Evolutionary conservation across 2,329 filamentous ascomycete species (phyloP), one percentile per base, ranked within the genome.

Genomic region (Aspergillus latus): DNA sequence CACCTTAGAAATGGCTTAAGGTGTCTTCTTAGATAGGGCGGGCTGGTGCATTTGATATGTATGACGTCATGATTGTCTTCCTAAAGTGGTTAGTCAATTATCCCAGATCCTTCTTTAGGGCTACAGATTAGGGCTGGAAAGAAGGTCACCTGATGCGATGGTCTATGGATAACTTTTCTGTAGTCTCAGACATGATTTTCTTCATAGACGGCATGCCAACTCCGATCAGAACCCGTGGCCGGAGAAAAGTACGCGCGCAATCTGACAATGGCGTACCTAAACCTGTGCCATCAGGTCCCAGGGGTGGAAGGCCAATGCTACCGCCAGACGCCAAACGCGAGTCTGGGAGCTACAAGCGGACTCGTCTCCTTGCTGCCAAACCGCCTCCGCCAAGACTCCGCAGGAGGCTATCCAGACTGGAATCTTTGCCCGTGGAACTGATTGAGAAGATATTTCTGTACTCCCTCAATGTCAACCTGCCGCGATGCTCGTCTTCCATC

Each of bases 371-470:
- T 32, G 28, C 53, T 28, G 52, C 59, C 10, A 16, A 16, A 26
- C 37, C 13, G 29, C 34, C 43, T 29, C 42, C 50, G 2, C 32
- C 46, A 4, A 59, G 52, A 32, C 37, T 47, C 11, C 55, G 52
- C 32, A 62, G 49, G 28, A 60, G 51, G 10, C 57, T 72, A 3
- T 74, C 74, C 2, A 54, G 58, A 8, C 66, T 83, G 10, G 80
- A 83, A 62, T 55, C 60, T 4, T 69, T 83, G 0, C 81, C 81
- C 0, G 65, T 73, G 2, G 81, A 83, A 64, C 64, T 83, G 10
- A 70, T 83, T n/a, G 77, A 83, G 61, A 70, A 74, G 40, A 81
- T 83, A 45, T 83, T 83, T 58, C 68, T 80, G n/a, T 65, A 74
- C 29, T 74, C 76, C 5, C 63, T 77, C 26, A 80, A 82, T 59